Conservation (phyloP, 2,329 filamentous ascomycete genomes). For the Beauveria varroae region DNA sequence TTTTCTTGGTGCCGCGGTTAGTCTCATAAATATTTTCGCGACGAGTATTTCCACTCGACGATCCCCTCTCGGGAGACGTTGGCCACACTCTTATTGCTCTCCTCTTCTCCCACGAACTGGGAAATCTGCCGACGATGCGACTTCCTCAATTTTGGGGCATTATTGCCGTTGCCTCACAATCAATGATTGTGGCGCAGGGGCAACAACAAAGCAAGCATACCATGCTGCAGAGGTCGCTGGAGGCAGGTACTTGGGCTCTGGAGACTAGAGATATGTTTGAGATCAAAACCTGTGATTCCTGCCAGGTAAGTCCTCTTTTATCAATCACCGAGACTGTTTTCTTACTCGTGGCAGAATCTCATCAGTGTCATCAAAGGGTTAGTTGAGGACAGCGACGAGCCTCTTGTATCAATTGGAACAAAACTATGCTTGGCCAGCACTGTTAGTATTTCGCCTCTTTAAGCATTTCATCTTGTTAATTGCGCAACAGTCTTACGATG, state of each 20-base stretch:
- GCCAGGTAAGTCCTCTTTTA: constrained; percentile 16
- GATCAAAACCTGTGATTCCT: constrained; percentile 17
- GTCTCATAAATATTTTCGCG: not conserved
- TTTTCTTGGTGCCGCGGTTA: not conserved
- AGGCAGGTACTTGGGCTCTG: constrained; percentile 8
- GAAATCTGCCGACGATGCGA: not conserved
- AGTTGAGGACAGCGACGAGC: constrained; percentile 32
- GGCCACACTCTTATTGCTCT: not conserved
- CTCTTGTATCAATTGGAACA: constrained; percentile 28
- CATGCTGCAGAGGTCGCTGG: not conserved
- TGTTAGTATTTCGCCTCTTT: constrained; percentile 14
- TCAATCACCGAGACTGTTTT: too few species aligned
- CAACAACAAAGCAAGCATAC: not conserved
- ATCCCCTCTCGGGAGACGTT: not conserved
- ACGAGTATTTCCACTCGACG: not conserved
- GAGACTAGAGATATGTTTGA: constrained; percentile 8
- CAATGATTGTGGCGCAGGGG: not conserved
- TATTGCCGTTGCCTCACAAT: not conserved
- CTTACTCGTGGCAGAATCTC: constrained; percentile 12
- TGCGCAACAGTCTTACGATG: constrained; percentile 36
- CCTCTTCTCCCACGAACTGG: not conserved
- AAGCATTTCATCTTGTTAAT: not conserved
- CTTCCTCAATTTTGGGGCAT: not conserved
- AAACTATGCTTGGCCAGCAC: constrained; percentile 26
- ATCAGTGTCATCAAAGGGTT: constrained; percentile 34